Evolutionary conservation across 805 yeast genomes (phyloP).

Genomic region (Metschnikowia henanensis): DNA sequence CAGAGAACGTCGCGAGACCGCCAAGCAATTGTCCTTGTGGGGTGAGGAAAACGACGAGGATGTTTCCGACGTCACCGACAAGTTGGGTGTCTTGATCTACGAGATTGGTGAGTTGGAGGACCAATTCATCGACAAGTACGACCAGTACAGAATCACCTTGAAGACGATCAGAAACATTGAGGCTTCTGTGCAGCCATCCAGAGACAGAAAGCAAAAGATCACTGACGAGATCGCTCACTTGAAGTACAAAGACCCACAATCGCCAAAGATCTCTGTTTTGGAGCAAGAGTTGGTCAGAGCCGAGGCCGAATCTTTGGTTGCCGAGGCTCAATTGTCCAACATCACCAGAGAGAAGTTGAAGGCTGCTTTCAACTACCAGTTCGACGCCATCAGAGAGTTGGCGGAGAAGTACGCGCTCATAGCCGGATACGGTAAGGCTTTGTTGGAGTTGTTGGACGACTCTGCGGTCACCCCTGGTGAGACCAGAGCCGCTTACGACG

Average conservation of each 20-base stretch:
- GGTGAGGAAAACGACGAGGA: constrained; percentile 98
- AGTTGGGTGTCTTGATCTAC: constrained; percentile 91
- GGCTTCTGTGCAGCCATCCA: constrained; percentile 96
- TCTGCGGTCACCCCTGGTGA: constrained; percentile 99
- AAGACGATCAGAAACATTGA: constrained; percentile 95
- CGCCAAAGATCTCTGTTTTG: constrained; percentile 91
- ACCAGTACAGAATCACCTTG: constrained; percentile 94
- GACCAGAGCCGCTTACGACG: constrained; percentile 97
- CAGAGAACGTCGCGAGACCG: constrained; percentile 92
- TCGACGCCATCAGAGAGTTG: constrained; percentile 92
- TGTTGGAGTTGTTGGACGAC: constrained; percentile 93
- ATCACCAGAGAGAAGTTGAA: constrained; percentile 97
- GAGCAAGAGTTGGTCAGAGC: constrained; percentile 99
- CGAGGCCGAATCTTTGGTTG: constrained; percentile 98
- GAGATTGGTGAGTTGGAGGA: constrained; percentile 98
- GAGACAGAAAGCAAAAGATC: constrained; percentile 97
- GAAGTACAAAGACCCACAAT: constrained; percentile 97
- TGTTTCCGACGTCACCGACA: constrained; percentile 95
- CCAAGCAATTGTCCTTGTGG: constrained; percentile 96
- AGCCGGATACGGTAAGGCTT: constrained; percentile 98
- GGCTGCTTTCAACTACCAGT: constrained; percentile 96
- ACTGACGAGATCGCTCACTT: constrained; percentile 97
- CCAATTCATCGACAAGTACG: constrained; percentile 97
- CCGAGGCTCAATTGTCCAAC: constrained; percentile 98
- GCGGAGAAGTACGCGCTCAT: constrained; percentile 95